Percentiles rank a stretch among this genome's conserved stretches.
Evolutionary conservation across 805 yeast species (phyloP).

Genomic region (Cyberlindnera galapagoensis): DNA sequence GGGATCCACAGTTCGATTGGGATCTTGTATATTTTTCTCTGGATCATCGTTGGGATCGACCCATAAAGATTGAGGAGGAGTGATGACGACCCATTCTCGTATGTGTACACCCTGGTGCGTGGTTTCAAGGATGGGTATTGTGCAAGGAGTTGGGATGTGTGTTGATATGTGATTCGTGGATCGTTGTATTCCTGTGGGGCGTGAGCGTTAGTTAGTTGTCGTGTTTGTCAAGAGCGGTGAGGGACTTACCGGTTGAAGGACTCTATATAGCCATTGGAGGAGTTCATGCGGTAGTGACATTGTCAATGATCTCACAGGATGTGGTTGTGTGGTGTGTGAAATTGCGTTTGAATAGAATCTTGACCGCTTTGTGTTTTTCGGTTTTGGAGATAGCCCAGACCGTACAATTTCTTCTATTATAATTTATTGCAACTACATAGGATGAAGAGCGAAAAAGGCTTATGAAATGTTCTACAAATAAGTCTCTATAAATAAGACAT

Average conservation of each 20-base stretch:
- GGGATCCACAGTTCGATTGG: constrained; percentile 80
- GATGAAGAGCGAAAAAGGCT: too few species aligned
- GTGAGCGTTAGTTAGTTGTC: background rate
- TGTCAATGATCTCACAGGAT: background rate
- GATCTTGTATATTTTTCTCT: constrained; percentile 29
- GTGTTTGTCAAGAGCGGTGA: background rate
- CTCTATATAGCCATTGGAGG: constrained; percentile 53
- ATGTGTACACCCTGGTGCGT: constrained; percentile 58
- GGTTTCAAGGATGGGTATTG: constrained; percentile 51
- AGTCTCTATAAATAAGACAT: too few species aligned
- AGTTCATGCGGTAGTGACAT: constrained; percentile 23
- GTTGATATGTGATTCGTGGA: constrained; percentile 55
- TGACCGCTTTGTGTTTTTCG: too few species aligned
- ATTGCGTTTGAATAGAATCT: too few species aligned
- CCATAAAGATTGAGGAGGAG: constrained; percentile 65
- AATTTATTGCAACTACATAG: too few species aligned
- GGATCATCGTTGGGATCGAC: constrained; percentile 31
- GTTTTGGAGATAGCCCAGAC: too few species aligned
- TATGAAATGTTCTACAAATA: too few species aligned
- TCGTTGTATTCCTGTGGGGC: constrained; percentile 43
- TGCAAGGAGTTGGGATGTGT: constrained; percentile 48
- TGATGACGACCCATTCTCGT: constrained; percentile 49
- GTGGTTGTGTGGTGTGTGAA: background rate
- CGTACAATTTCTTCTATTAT: too few species aligned
- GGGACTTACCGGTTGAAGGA: constrained; percentile 39